Conservation (phyloP, 306 rosid species). For the Casuarina equisetifolia region DNA sequence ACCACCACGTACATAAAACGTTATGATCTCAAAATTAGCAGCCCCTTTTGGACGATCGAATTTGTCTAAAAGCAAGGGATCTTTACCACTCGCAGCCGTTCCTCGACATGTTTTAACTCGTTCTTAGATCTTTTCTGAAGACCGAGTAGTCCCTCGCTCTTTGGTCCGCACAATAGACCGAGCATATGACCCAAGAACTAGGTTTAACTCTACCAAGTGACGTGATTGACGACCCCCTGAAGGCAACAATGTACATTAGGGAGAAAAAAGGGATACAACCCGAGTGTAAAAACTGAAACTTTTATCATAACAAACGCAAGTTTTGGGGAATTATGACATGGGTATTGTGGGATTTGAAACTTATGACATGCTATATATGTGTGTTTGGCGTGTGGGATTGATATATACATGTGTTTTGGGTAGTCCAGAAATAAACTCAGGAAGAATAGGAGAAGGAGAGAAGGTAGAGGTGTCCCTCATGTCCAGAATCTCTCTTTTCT, state of each 20-base stretch:
- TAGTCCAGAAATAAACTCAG: background rate
- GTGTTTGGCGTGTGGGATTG: background rate
- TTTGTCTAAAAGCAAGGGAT: too few relatives aligned
- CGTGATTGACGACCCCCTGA: too few relatives aligned
- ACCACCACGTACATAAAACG: too few relatives aligned
- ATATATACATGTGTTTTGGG: background rate
- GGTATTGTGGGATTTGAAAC: background rate
- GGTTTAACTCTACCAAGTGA: too few relatives aligned
- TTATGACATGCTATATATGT: background rate
- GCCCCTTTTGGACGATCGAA: too few relatives aligned
- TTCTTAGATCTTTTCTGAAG: too few relatives aligned
- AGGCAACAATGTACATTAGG: background rate
- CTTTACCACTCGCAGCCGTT: too few relatives aligned
- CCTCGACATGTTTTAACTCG: too few relatives aligned
- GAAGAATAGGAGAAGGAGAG: background rate
- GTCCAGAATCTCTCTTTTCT: constrained; percentile 14
- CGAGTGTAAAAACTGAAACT: background rate
- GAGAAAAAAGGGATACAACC: background rate
- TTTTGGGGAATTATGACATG: background rate
- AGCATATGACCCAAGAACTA: too few relatives aligned
- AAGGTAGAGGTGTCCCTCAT: constrained; percentile 13
- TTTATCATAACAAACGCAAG: background rate
- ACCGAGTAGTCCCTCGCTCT: too few relatives aligned
- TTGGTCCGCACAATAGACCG: too few relatives aligned
- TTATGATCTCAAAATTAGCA: too few relatives aligned